These are phyloP conservation scores for Gonium pectorale DNA, from an alignment of 139 green algal species.

Conservation along the genomic window DNA sequence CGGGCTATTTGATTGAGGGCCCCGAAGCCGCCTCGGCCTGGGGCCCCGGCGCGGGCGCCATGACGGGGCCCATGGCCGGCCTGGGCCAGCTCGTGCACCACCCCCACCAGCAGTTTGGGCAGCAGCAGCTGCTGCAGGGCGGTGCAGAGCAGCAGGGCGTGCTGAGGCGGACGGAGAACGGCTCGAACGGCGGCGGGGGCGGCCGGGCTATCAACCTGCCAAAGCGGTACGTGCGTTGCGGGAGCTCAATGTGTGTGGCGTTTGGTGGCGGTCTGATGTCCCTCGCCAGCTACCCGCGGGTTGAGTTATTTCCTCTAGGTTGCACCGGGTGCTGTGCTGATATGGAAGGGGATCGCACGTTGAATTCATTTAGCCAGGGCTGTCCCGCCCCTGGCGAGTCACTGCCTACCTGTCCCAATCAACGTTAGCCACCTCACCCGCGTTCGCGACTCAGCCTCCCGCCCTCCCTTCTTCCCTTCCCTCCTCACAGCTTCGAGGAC, in stretches of 20 bases:
- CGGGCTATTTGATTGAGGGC: slow-evolving; percentile 20
- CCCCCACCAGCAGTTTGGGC: not conserved
- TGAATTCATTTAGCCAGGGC: no score
- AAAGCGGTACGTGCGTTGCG: not conserved
- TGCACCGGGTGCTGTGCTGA: no score
- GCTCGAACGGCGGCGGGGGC: not conserved
- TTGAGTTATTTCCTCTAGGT: no score
- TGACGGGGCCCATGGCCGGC: slow-evolving; percentile 9
- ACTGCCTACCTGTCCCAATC: no score
- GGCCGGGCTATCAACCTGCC: slow-evolving; percentile 6
- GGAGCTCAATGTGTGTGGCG: no score
- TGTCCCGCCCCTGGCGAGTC: no score
- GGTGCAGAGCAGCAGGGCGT: not conserved
- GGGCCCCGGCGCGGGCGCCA: not conserved
- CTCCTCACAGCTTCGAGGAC: slow-evolving; percentile 12
- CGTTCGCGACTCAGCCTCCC: no score
- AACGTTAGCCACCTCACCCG: no score
- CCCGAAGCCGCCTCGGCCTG: not conserved
- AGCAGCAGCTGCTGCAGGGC: not conserved
- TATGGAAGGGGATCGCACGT: no score
- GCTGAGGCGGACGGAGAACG: not conserved
- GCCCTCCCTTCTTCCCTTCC: not conserved
- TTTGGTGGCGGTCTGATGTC: no score
- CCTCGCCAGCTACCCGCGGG: no score
- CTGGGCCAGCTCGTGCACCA: slow-evolving; percentile 26